phyloP scores from a whole-genome alignment of 1,284 basidiomycete species.

The Ustilago shanxiensis region DNA sequence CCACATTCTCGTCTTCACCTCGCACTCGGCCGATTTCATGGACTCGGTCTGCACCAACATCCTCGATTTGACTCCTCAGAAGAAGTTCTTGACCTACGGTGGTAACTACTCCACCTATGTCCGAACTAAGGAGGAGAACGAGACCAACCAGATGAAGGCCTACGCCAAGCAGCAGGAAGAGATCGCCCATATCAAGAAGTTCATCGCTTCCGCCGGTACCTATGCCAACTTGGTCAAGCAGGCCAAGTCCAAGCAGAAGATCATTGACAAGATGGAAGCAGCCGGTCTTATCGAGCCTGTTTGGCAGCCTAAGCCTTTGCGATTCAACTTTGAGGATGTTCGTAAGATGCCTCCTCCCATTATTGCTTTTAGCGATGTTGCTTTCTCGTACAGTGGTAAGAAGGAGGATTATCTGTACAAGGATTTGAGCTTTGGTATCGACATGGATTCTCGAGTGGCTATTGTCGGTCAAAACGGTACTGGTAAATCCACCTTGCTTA shows the following conservation, averaged over 20 bases:
- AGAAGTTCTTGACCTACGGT: conserved; percentile 86
- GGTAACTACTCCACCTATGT: conserved; percentile 98
- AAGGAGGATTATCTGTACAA: conserved; percentile 89
- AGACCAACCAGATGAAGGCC: conserved; percentile 99
- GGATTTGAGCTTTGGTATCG: conserved; percentile 85
- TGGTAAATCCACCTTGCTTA: conserved; percentile 95
- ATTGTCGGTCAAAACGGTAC: conserved; percentile 99
- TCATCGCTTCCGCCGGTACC: conserved; percentile 98
- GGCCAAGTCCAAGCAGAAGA: conserved; percentile 98
- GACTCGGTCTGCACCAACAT: conserved; percentile 88
- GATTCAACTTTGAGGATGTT: conserved; percentile 97
- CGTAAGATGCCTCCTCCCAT: conserved; percentile 94
- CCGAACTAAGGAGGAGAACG: conserved; percentile 94
- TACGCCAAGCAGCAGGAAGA: conserved; percentile 98
- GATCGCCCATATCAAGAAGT: conserved; percentile 95
- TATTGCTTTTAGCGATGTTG: conserved; percentile 93
- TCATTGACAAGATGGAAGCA: conserved; percentile 99
- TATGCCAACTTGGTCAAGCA: conserved; percentile 98
- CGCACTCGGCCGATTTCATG: conserved; percentile 99
- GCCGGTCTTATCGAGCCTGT: conserved; percentile 94
- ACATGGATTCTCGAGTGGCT: conserved; percentile 93
- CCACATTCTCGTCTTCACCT: conserved; percentile 91
- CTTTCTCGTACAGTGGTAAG: conserved; percentile 90
- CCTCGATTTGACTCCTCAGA: conserved; percentile 92
- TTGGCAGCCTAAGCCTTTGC: conserved; percentile 79